These are phyloP conservation scores for Penicillium aurantiogriseum DNA, from an alignment of 2,329 filamentous ascomycete genomes.

Conservation along the genomic window DNA sequence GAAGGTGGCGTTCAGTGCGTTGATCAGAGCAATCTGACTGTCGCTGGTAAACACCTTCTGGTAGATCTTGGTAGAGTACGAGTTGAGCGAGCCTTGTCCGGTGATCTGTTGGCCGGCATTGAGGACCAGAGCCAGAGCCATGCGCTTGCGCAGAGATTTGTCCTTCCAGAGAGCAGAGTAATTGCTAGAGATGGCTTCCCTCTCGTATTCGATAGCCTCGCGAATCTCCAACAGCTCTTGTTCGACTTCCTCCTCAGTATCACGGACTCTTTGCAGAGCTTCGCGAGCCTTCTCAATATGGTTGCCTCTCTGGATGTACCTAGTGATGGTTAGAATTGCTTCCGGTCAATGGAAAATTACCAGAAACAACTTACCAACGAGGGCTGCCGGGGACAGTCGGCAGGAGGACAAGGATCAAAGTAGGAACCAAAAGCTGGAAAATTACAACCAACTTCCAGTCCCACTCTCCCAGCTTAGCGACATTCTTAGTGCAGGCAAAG, in stretches of 20 bases:
- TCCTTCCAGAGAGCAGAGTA: constrained; percentile 70
- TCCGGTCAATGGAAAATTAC: not conserved
- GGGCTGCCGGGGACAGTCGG: constrained; percentile 68
- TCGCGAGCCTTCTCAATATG: constrained; percentile 60
- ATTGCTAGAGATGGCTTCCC: constrained; percentile 62
- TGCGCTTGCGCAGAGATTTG: constrained; percentile 64
- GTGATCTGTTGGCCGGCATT: constrained; percentile 72
- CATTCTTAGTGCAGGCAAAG: constrained; percentile 60
- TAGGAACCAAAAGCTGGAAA: constrained; percentile 68
- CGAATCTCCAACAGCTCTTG: constrained; percentile 64
- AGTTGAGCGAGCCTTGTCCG: constrained; percentile 70
- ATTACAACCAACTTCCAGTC: constrained; percentile 72
- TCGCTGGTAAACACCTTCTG: constrained; percentile 63
- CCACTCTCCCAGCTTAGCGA: constrained; percentile 62
- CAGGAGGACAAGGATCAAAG: constrained; percentile 60
- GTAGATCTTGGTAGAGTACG: constrained; percentile 72
- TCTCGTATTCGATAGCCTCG: constrained; percentile 69
- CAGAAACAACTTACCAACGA: constrained; percentile 51
- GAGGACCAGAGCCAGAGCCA: constrained; percentile 63
- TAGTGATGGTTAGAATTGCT: constrained; percentile 13
- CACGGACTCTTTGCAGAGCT: constrained; percentile 60
- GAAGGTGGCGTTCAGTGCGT: constrained; percentile 70
- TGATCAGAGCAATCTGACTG: constrained; percentile 67
- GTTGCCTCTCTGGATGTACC: constrained; percentile 57
- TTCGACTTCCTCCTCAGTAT: constrained; percentile 64